A percentile compares a stretch with the other conserved stretches of the same genome.
Evolutionary conservation across 768 basidiomycete genomes (phyloP).

Genomic region (Tylopilus subfusipes): DNA sequence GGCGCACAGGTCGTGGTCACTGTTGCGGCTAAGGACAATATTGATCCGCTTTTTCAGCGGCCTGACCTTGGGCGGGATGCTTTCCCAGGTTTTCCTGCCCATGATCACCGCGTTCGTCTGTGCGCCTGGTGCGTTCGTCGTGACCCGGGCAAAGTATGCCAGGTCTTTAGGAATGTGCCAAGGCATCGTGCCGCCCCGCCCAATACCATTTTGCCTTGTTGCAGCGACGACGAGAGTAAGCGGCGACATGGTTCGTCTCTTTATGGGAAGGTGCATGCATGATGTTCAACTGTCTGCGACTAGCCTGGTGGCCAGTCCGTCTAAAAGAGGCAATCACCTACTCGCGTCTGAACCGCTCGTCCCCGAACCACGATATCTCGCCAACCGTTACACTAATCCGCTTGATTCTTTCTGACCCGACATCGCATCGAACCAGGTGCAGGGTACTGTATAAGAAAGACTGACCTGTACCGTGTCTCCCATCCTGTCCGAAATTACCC

Average conservation of each 20-base stretch:
- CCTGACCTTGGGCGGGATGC: slow-evolving; percentile 80
- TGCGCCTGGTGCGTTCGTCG: slow-evolving; percentile 54
- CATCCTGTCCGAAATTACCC: too few relatives aligned
- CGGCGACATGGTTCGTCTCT: slow-evolving; percentile 44
- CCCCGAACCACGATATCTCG: too few relatives aligned
- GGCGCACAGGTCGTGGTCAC: slow-evolving; percentile 60
- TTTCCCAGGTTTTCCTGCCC: slow-evolving; percentile 98
- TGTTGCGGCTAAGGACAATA: slow-evolving; percentile 67
- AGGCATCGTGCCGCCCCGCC: slow-evolving; percentile 68
- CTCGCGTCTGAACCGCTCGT: too few relatives aligned
- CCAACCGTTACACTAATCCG: too few relatives aligned
- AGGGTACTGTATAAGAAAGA: too few relatives aligned
- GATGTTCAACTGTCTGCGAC: too few relatives aligned
- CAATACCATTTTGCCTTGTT: slow-evolving; percentile 84
- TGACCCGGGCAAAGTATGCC: slow-evolving; percentile 87
- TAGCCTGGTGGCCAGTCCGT: too few relatives aligned
- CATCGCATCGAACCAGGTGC: too few relatives aligned
- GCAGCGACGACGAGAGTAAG: slow-evolving; percentile 94
- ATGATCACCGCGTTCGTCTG: slow-evolving; percentile 78
- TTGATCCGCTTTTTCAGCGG: slow-evolving; percentile 78
- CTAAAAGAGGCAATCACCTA: too few relatives aligned
- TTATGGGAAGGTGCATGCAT: neutral
- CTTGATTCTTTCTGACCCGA: too few relatives aligned
- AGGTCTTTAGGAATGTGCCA: slow-evolving; percentile 90
- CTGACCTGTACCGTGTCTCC: too few relatives aligned